Base-by-base conservation (phyloP, 2,329 filamentous ascomycete species). In the Colletotrichum sojae region DNA sequence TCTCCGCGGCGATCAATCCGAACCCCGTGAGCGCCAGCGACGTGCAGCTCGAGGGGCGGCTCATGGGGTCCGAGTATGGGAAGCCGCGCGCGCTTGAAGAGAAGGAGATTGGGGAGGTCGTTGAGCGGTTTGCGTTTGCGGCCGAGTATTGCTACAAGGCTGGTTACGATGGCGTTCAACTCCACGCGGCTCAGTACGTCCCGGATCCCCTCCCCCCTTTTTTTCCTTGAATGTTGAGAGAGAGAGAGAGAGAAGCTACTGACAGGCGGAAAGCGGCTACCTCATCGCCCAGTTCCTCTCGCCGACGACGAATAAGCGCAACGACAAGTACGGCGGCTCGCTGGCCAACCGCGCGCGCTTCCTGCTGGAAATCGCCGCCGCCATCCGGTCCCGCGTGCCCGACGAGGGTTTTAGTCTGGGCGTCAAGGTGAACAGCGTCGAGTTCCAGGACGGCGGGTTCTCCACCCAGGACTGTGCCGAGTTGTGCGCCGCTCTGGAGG, bases 381-480 rank as follows among this genome's bases (percentile, higher is more conserved):
- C 77, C n/a, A 76, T 83, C 61, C 77, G 77, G 52, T 73, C 62
- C 3, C 74, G 73, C 1, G 76, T 80, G 22, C 74, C 77, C 13
- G 68, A 74, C 25, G 43, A 43, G 43, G 71, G 72, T 63, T 84
- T 77, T 73, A 85, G 88, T 73, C 71, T 89, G 12, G 82, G 84
- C 52, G 87, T 90, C 78, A 90, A 90, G 79, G 78, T 90, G 71
- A 89, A 89, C 80, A 82, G 79, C n/a, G 85, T 87, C 54, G 85
- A 88, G 73, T 87, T 87, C 77, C 84, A 87, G 71, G 83, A 84
- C 18, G 83, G 83, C 48, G 87, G 86, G 0, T 85, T 89, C 52
- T 78, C 81, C 43, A 78, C 86, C 2, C 81, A 84, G 1, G 88
- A 89, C 63, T 84, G 85, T 1, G 79, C 78, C 18, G 78, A 84